Conservation (phyloP, 257 asterid genomes). For the Lavandula angustifolia region DNA sequence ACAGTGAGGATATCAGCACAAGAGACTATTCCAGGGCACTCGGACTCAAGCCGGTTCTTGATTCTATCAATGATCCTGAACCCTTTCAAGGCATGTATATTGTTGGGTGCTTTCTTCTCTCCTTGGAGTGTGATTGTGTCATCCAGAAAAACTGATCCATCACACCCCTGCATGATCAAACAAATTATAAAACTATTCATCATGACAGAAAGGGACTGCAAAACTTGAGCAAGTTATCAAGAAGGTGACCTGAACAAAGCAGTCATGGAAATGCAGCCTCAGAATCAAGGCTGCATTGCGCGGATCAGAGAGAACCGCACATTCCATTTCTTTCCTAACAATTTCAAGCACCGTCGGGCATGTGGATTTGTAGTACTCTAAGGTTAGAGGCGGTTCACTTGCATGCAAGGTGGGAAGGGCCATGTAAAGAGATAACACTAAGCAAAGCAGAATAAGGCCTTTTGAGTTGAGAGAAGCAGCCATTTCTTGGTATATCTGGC, state of each 20-base stretch:
- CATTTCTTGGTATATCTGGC: constrained; percentile 32
- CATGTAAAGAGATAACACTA: constrained; percentile 36
- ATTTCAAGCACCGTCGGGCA: constrained; percentile 66
- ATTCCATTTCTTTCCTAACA: constrained; percentile 83
- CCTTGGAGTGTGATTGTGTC: constrained; percentile 76
- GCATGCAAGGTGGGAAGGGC: constrained; percentile 35
- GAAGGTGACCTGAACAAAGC: constrained; percentile 77
- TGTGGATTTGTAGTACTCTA: constrained; percentile 68
- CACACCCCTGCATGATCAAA: constrained; percentile 63
- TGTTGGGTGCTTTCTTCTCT: constrained; percentile 70
- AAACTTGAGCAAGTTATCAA: neutral
- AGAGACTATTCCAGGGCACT: constrained; percentile 79
- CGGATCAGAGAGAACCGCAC: constrained; percentile 84
- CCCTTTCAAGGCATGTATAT: constrained; percentile 67
- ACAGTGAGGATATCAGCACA: constrained; percentile 90
- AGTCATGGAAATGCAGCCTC: constrained; percentile 78
- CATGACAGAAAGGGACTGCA: neutral
- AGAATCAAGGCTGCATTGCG: constrained; percentile 83
- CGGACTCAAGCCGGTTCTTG: constrained; percentile 74
- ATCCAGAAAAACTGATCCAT: constrained; percentile 77
- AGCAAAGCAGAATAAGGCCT: constrained; percentile 38
- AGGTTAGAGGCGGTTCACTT: constrained; percentile 61
- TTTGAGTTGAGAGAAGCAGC: constrained; percentile 35
- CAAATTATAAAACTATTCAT: neutral
- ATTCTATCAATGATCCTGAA: constrained; percentile 75